Evolutionary conservation across 2,329 filamentous ascomycete genomes (phyloP), one percentile per base, ranked within the genome.

Genomic region (Diaporthe sp.): DNA sequence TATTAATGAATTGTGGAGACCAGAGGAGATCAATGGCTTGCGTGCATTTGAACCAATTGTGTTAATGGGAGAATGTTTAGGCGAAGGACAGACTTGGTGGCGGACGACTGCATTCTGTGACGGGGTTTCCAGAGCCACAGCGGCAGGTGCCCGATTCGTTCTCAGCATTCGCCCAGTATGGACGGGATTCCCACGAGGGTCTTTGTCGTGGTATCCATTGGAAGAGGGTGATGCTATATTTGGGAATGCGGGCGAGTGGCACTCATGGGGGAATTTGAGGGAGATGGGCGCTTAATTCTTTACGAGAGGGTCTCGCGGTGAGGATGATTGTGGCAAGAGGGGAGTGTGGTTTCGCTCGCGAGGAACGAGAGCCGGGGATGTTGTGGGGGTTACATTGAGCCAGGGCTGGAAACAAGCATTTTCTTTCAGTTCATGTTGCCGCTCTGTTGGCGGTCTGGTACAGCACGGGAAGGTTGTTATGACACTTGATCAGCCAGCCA

Each of bases 1-100:
- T 51, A 72, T 49, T 63, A n/a, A 76, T 72, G 57, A 67, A 63
- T 34, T 61, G 10, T 55, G 25, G 13, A 76, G 22, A 55, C 47
- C n/a, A 22, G 7, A 44, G 37, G 58, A 34, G 17, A 10, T 49
- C 42, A 20, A 49, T 31, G 17, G 42, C 25, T 49, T 49, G 42
- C 25, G 42, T 65, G 42, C 22, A 65, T 13, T 28, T 65, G 61
- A 65, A 31, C 2, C 17, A 22, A 13, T 22, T 34, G 25, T 49
- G 42, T 31, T 28, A 28, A 34, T 34, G 39, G n/a, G 15, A 49
- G 42, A 31, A 13, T 42, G 28, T 37, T 2, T 7, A 58, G 31
- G 37, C 31, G 28, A 31, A 37, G n/a, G 13, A 6, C 37, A 25
- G 58, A 25, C 55, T 37, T n/a, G 8, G n/a, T 37, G 55, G 31